phyloP scores from a whole-genome alignment of 768 basidiomycete species.

The Trametes sanguinea region DNA sequence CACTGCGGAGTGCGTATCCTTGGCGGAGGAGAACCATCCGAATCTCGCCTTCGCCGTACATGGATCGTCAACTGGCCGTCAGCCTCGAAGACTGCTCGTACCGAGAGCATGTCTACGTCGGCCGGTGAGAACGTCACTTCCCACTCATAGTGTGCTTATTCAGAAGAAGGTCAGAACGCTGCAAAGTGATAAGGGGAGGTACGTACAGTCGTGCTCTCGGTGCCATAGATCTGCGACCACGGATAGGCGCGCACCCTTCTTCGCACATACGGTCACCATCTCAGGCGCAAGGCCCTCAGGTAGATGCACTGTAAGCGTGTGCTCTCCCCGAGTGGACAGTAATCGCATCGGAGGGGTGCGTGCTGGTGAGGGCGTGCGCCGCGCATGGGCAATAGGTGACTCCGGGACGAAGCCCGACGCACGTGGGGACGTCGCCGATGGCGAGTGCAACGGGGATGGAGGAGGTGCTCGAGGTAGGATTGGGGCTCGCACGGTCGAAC shows the following conservation, averaged over 20 bases:
- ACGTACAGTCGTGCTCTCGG: constrained; percentile 60
- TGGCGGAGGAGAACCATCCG: background rate
- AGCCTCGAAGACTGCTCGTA: constrained; percentile 48
- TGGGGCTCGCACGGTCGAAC: background rate
- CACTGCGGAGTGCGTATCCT: background rate
- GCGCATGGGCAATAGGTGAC: constrained; percentile 15
- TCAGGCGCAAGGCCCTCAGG: constrained; percentile 52
- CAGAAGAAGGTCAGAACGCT: background rate
- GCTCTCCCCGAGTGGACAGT: constrained; percentile 40
- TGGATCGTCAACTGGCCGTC: constrained; percentile 19
- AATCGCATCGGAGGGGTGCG: constrained; percentile 47
- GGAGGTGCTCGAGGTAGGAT: background rate
- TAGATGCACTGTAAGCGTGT: constrained; percentile 51
- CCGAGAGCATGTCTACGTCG: constrained; percentile 55
- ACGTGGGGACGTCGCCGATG: constrained; percentile 1
- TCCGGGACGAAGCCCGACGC: constrained; percentile 11
- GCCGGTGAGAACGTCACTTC: constrained; percentile 53
- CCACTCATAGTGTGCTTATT: constrained; percentile 63
- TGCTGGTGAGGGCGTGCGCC: constrained; percentile 13
- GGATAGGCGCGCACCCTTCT: constrained; percentile 56
- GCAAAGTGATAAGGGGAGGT: no score
- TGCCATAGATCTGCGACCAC: constrained; percentile 67
- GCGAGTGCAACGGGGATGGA: background rate
- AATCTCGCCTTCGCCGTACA: constrained; percentile 14
- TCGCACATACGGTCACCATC: constrained; percentile 65